These are phyloP conservation scores for Rheum nobile DNA, from an alignment of 148 eudicot genomes.

Conservation along the genomic window DNA sequence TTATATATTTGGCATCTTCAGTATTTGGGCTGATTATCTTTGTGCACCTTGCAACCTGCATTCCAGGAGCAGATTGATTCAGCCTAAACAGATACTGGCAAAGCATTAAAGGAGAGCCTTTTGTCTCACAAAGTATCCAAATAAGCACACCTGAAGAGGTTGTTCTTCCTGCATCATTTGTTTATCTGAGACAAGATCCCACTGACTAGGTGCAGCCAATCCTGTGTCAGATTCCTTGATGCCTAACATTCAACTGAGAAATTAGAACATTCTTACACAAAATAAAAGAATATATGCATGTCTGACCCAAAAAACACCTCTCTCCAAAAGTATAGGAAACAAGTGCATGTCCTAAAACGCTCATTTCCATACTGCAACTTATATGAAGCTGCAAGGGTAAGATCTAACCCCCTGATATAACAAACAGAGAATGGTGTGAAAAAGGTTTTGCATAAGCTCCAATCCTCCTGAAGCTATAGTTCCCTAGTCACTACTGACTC, in stretches of 20 bases:
- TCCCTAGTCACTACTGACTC: neutral
- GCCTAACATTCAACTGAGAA: constrained; percentile 27
- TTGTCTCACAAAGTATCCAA: neutral
- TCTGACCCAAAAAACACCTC: neutral
- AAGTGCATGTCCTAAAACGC: neutral
- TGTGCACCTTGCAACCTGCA: constrained; percentile 94
- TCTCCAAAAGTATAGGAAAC: neutral
- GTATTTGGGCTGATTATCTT: constrained; percentile 98
- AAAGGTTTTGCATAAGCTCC: neutral
- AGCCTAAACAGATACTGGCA: neutral
- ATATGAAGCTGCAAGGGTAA: neutral
- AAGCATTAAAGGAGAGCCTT: neutral
- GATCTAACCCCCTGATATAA: neutral
- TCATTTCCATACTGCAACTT: neutral
- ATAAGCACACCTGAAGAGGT: constrained; percentile 70
- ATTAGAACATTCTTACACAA: neutral
- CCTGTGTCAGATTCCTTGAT: constrained; percentile 99
- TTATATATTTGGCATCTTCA: constrained; percentile 90
- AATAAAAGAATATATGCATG: neutral
- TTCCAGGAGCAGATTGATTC: constrained; percentile 8
- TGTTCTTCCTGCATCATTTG: constrained; percentile 99
- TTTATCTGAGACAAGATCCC: constrained; percentile 98
- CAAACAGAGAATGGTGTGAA: neutral
- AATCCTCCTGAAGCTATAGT: neutral
- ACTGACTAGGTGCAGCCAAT: constrained; percentile 88